These are phyloP conservation scores for Neurospora tetrasperma DNA, from an alignment of 495 filamentous ascomycete genomes.

Conservation along the genomic window DNA sequence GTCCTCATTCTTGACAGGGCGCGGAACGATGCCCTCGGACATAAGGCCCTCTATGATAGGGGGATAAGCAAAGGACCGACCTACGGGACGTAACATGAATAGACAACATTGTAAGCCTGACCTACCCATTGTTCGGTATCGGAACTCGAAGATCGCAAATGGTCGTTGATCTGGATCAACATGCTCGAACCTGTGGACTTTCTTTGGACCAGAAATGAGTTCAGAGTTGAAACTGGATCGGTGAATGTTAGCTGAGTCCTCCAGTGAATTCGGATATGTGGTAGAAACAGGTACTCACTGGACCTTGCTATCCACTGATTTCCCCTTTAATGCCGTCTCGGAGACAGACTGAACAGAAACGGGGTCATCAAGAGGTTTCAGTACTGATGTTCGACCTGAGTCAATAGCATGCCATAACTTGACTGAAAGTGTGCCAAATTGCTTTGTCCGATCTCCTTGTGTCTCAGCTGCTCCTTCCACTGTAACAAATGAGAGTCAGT, in stretches of 20 bases:
- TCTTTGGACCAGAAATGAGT: too few relatives aligned
- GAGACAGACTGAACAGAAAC: background rate
- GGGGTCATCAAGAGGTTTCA: background rate
- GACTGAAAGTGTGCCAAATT: background rate
- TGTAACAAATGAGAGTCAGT: background rate
- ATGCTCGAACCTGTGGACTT: too few relatives aligned
- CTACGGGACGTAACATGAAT: background rate
- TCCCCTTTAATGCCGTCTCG: constrained; percentile 10
- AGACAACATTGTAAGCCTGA: background rate
- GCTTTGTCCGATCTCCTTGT: background rate
- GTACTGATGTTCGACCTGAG: background rate
- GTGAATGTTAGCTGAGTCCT: too few relatives aligned
- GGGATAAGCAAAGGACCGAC: background rate
- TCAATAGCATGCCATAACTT: background rate
- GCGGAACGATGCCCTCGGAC: constrained; percentile 3
- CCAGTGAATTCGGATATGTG: too few relatives aligned
- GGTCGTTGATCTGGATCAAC: too few relatives aligned
- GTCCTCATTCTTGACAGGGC: background rate
- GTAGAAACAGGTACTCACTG: background rate
- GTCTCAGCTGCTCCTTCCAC: background rate
- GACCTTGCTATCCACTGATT: background rate
- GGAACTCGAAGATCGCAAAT: constrained; percentile 12
- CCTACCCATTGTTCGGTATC: constrained; percentile 10
- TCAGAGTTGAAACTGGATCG: too few relatives aligned
- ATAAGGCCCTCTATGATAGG: constrained; percentile 5